These are phyloP conservation scores for Posidonia oceanica DNA, from an alignment of 116 monocot species.

Conservation along the genomic window DNA sequence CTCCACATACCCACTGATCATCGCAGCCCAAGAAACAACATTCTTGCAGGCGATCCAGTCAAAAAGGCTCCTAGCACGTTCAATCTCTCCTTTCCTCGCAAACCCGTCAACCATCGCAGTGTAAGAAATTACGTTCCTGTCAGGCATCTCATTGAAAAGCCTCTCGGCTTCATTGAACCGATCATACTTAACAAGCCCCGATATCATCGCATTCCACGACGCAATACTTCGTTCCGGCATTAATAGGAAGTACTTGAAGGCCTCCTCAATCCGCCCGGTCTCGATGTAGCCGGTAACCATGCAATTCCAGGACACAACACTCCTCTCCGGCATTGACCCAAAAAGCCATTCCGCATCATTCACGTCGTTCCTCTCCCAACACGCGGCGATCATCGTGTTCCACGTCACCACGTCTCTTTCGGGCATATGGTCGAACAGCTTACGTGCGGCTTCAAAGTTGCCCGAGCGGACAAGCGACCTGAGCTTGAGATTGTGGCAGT, in stretches of 20 bases:
- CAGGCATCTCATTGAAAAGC: constrained; percentile 54
- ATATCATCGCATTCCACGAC: constrained; percentile 72
- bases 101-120: constrained; percentile 67
- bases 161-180: constrained; percentile 42
- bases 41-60: constrained; percentile 31
- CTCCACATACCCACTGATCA: constrained; percentile 27
- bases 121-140: constrained; percentile 57
- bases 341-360: constrained; percentile 29
- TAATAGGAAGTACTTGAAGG: constrained; percentile 39
- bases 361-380: constrained; percentile 29
- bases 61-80: constrained; percentile 48
- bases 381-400: constrained; percentile 69
- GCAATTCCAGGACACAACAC: constrained; percentile 69
- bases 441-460: constrained; percentile 39
- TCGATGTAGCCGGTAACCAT: constrained; percentile 62
- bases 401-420: constrained; percentile 47
- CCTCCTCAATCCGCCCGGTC: constrained; percentile 29
- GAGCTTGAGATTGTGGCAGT: constrained; percentile 41
- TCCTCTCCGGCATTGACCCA: constrained; percentile 47
- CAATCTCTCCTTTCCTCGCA: constrained; percentile 31
- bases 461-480: constrained; percentile 33
- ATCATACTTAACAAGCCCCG: constrained; percentile 48
- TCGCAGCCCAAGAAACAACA: constrained; percentile 19
- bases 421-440: constrained; percentile 70
- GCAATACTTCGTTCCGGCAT: constrained; percentile 50